phyloP scores from a whole-genome alignment of 495 filamentous ascomycete species.

The Rhypophila decipiens region DNA sequence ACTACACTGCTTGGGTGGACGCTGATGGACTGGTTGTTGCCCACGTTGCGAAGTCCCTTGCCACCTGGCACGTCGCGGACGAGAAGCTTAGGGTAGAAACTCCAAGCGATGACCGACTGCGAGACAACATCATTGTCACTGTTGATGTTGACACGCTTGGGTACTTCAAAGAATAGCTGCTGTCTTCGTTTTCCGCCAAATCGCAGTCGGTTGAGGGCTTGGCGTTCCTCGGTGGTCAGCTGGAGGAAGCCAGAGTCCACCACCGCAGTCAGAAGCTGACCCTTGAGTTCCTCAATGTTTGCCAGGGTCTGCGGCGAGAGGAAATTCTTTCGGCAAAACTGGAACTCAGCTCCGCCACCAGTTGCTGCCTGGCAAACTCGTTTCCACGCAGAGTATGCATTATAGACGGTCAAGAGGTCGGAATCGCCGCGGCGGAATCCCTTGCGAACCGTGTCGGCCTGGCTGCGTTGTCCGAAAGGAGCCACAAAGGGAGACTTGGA shows the following conservation, averaged over 20 bases:
- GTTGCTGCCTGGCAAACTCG: conserved; percentile 59
- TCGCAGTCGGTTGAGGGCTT: conserved; percentile 52
- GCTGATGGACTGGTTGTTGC: conserved; percentile 81
- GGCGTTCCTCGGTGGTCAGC: conserved; percentile 62
- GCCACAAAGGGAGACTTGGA: conserved; percentile 91
- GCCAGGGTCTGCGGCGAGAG: conserved; percentile 74
- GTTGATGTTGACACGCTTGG: conserved; percentile 63
- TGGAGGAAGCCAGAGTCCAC: conserved; percentile 75
- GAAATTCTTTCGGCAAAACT: conserved; percentile 90
- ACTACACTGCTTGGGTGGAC: conserved; percentile 84
- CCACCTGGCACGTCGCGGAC: conserved; percentile 58
- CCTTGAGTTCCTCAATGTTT: conserved; percentile 92
- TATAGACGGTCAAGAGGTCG: conserved; percentile 86
- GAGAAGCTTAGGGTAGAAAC: conserved; percentile 91
- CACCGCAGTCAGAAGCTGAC: conserved; percentile 74
- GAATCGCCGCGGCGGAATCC: conserved; percentile 83
- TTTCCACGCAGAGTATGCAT: conserved; percentile 86
- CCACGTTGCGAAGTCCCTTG: conserved; percentile 82
- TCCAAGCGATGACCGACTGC: conserved; percentile 77
- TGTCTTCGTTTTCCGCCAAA: conserved; percentile 46
- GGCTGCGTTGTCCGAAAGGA: conserved; percentile 71
- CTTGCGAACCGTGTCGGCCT: conserved; percentile 69
- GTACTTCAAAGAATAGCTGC: conserved; percentile 73
- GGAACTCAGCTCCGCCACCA: conserved; percentile 59
- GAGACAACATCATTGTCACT: conserved; percentile 71